These are phyloP conservation scores for Cercospora sp. DNA, from an alignment of 2,329 filamentous ascomycete genomes.

Conservation along the genomic window DNA sequence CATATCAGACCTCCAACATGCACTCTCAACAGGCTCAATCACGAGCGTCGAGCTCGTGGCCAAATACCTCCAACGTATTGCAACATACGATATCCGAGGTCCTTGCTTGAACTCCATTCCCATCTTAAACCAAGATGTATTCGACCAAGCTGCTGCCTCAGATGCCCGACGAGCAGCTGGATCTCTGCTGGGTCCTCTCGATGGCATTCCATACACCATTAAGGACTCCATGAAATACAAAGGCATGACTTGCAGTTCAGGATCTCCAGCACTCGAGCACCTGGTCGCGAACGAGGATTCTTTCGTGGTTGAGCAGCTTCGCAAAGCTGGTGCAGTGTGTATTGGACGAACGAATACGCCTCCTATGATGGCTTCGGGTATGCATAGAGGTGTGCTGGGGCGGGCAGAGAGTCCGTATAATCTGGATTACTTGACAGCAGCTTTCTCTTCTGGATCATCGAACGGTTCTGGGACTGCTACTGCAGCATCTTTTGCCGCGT, in stretches of 20 bases:
- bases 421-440: slow-evolving; percentile 53
- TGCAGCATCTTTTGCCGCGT: slow-evolving; percentile 53
- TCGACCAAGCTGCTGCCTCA: slow-evolving; percentile 51
- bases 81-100: slow-evolving; percentile 47
- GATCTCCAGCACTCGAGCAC: slow-evolving; percentile 56
- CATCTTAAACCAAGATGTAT: slow-evolving; percentile 49
- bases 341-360: slow-evolving; percentile 62
- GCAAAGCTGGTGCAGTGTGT: slow-evolving; percentile 53
- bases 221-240: slow-evolving; percentile 60
- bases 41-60: slow-evolving; percentile 51
- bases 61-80: slow-evolving; percentile 51
- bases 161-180: slow-evolving; percentile 48
- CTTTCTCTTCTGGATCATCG: slow-evolving; percentile 59
- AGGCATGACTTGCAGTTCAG: slow-evolving; percentile 55
- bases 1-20: slow-evolving; percentile 48
- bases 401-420: slow-evolving; percentile 60
- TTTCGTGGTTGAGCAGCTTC: slow-evolving; percentile 50
- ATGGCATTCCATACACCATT: slow-evolving; percentile 59
- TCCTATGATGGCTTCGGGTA: slow-evolving; percentile 60
- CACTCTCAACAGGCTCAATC: slow-evolving; percentile 43
- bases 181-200: slow-evolving; percentile 43
- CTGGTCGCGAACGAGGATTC: slow-evolving; percentile 56
- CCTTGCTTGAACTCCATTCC: slow-evolving; percentile 51
- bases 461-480: slow-evolving; percentile 57
- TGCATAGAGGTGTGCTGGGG: slow-evolving; percentile 59